Base-by-base conservation (phyloP, 75 land plant genomes). In the Selaginella tamariscina region DNA sequence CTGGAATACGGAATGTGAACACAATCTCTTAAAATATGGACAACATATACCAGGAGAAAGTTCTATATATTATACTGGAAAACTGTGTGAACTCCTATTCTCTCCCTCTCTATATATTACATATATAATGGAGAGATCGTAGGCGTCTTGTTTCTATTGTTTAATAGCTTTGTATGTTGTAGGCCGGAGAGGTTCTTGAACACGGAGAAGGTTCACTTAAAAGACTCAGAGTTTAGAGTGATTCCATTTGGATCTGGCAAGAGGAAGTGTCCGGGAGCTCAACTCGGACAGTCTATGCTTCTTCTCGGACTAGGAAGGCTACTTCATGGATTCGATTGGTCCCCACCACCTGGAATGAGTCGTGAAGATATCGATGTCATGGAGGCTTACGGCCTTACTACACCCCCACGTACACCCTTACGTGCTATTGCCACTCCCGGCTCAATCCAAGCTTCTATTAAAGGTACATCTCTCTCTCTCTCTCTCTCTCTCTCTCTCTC, bases 251-350 rank as follows among this genome's bases (percentile, higher is more conserved):
- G 90, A 54, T 83, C 87, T 0, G 93, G 93, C 22, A 79, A 76
- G 69, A 62, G 93, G 59, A 83, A 79, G 80, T 88, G 93, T 54
- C 93, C 93, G 30, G 93, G 93, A 1, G 86, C 89, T 24, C 89
- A 85, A 1, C 77, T 86, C 8, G 93, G 93, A 0, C 63, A 76
- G 22, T 74, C 74, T 30, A 56, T 88, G 65, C 83, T 88, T 31
- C 65, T 86, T 24, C 79, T 84, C 64, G 90, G 77, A 2, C 56
- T 88, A 60, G 93, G 85, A 54, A 67, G 79, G 30, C 82, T 88
- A 8, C 73, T 84, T n/a, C 93, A 88, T 33, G 44, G 74, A 66
- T 88, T 86, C 54, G 81, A 88, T 31, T 86, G 90, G 93, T 29
- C 63, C 20, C 85, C 86, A 21, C 78, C 87, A 2, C 81, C 79